Evolutionary conservation across 208 protist species (phyloP).

Genomic region (Hexamita inflata): DNA sequence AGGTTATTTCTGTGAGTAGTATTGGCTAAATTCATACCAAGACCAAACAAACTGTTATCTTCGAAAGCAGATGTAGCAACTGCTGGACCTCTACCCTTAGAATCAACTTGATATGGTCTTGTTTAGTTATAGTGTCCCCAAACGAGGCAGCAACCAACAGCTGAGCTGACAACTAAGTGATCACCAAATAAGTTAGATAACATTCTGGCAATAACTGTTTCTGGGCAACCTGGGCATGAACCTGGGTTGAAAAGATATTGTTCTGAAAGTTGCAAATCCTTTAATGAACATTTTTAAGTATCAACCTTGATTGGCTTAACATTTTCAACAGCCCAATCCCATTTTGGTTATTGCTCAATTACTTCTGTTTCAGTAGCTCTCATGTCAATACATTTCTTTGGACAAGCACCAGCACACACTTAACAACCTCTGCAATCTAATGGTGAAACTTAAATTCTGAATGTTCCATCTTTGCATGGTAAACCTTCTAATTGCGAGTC

Average conservation of each 20-base stretch:
- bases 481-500: neutral
- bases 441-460: conserved; percentile 38
- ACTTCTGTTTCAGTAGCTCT: neutral
- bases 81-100: conserved; percentile 52
- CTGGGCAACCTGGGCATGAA: conserved; percentile 41
- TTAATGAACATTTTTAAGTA: conserved; percentile 7
- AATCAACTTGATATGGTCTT: conserved; percentile 51
- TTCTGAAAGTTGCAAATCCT: neutral
- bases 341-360: neutral
- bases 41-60: conserved; percentile 57
- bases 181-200: conserved; percentile 56
- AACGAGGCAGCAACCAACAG: conserved; percentile 54
- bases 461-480: neutral
- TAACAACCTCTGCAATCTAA: conserved; percentile 38
- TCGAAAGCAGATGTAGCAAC: conserved; percentile 57
- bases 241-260: conserved; percentile 35
- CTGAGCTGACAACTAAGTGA: conserved; percentile 54
- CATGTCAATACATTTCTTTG: conserved; percentile 8
- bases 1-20: too few species aligned
- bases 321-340: neutral
- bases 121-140: conserved; percentile 46
- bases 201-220: conserved; percentile 54
- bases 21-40: conserved; percentile 51
- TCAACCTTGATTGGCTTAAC: neutral
- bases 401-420: conserved; percentile 31